Conservation (phyloP, 2,329 filamentous ascomycete species). For the Stemphylium beticola region DNA sequence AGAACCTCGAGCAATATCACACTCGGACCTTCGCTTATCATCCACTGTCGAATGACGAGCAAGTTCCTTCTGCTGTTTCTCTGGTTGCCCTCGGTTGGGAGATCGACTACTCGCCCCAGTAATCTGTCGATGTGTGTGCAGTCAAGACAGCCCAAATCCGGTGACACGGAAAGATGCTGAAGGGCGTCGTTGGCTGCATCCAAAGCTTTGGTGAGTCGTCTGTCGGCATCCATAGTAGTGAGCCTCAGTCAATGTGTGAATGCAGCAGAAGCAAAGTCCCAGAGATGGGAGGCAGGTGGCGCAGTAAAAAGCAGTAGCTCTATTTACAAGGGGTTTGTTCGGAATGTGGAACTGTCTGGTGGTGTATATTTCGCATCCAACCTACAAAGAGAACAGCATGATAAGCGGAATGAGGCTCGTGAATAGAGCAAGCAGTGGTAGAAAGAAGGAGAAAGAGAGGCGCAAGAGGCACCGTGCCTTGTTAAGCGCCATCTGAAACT, state of each 20-base stretch:
- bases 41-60: constrained; percentile 44
- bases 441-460: constrained; percentile 14
- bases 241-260: constrained; percentile 18
- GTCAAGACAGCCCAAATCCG: constrained; percentile 38
- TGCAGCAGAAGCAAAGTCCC: background rate
- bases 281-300: background rate
- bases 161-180: constrained; percentile 43
- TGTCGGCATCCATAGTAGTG: constrained; percentile 39
- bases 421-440: constrained; percentile 4
- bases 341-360: constrained; percentile 8
- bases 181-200: constrained; percentile 44
- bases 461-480: constrained; percentile 9
- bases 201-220: constrained; percentile 39
- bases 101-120: constrained; percentile 42
- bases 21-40: constrained; percentile 41
- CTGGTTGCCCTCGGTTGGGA: constrained; percentile 44
- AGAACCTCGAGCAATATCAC: constrained; percentile 43
- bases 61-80: constrained; percentile 45
- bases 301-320: background rate
- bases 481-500: constrained; percentile 23
- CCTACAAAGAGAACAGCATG: constrained; percentile 7
- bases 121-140: constrained; percentile 45
- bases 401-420: background rate
- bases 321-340: background rate
- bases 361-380: constrained; percentile 19